A percentile compares a stretch with the other conserved stretches of the same genome.
Evolutionary conservation across 1,284 basidiomycete genomes (phyloP).

Genomic region (Apiotrichum domesticum): DNA sequence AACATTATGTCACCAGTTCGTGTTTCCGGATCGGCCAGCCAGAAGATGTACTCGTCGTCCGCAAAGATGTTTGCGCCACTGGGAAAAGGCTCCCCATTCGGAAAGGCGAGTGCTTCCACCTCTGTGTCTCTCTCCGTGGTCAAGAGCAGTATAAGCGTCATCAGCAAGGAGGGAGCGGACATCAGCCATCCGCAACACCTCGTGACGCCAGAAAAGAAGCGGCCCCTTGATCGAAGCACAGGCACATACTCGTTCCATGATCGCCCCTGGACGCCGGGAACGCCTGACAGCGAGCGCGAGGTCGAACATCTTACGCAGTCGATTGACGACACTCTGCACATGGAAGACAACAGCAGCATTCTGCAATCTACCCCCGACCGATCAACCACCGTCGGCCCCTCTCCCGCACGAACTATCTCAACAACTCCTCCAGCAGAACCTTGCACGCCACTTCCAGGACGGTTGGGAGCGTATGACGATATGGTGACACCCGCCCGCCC

Average conservation of each 20-base stretch:
- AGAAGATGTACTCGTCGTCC: background rate
- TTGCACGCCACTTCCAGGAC: background rate
- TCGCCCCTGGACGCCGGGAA: background rate
- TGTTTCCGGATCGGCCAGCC: background rate
- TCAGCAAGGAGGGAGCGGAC: background rate
- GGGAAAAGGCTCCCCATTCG: background rate
- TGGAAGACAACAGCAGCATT: background rate
- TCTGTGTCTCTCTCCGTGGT: background rate
- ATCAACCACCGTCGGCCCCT: background rate
- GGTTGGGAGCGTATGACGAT: background rate
- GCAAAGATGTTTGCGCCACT: background rate
- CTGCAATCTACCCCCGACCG: background rate
- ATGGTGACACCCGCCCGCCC: background rate
- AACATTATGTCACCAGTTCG: background rate
- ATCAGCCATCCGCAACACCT: background rate
- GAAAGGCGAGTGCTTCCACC: background rate
- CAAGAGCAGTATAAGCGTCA: background rate
- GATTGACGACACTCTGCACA: background rate
- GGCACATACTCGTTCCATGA: background rate
- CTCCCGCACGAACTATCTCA: background rate
- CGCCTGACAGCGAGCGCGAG: slow-evolving; percentile 1
- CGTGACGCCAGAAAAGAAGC: background rate
- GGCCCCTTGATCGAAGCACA: background rate
- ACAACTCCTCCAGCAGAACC: background rate
- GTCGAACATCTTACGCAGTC: background rate